Conservation (phyloP, 1,139 yeast species). For the Geotrichum aggregatum region DNA sequence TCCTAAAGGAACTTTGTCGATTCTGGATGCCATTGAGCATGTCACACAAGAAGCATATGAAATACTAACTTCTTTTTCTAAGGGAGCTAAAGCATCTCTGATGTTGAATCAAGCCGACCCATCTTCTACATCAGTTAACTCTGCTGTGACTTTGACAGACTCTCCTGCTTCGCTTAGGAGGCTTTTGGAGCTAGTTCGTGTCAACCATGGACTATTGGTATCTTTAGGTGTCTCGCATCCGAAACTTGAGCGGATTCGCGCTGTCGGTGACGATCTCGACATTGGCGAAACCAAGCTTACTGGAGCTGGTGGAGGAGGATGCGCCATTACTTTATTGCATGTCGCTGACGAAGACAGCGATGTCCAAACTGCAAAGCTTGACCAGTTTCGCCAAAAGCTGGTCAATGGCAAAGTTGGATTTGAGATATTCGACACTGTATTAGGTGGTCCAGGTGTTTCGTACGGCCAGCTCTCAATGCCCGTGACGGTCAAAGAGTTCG, state of each 20-base stretch:
- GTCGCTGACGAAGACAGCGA: conserved; percentile 44
- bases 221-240: conserved; percentile 93
- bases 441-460: conserved; percentile 91
- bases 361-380: conserved; percentile 38
- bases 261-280: conserved; percentile 53
- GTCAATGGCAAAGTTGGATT: conserved; percentile 48
- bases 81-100: conserved; percentile 22
- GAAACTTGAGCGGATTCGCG: conserved; percentile 65
- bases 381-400: conserved; percentile 38
- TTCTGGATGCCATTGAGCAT: conserved; percentile 50
- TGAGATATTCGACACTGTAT: conserved; percentile 72
- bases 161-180: conserved; percentile 28
- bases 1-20: conserved; percentile 53
- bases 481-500: conserved; percentile 20
- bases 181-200: conserved; percentile 63
- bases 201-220: conserved; percentile 84
- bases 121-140: conserved; percentile 1
- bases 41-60: conserved; percentile 63
- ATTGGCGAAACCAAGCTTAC: conserved; percentile 91
- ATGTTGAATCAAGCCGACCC: neutral
- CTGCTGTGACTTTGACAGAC: conserved; percentile 42
- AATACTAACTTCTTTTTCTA: conserved; percentile 27
- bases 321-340: conserved; percentile 81
- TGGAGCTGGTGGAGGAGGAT: conserved; percentile 99
- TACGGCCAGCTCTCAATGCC: conserved; percentile 35